Conservation (phyloP, 495 filamentous ascomycete species). For the Aspergillus conjunctus region DNA sequence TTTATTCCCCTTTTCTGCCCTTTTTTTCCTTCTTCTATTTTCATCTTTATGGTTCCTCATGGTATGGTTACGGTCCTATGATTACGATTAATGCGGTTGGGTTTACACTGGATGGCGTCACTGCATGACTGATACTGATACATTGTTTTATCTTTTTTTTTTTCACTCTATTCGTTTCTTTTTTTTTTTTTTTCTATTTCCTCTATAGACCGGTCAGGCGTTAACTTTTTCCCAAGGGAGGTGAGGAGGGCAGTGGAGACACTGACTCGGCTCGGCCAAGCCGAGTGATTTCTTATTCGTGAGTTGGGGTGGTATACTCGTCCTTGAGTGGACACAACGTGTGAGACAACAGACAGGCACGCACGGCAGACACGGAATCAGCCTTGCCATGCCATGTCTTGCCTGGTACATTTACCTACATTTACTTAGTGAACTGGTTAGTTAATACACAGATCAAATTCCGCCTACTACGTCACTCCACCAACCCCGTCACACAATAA, state of each 20-base stretch:
- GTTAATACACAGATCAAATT: too few relatives aligned
- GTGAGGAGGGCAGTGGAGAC: background rate
- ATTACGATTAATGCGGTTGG: slow-evolving; percentile 1
- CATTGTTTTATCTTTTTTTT: background rate
- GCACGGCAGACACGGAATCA: background rate
- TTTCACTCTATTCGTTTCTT: background rate
- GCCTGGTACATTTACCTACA: too few relatives aligned
- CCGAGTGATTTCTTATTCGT: too few relatives aligned
- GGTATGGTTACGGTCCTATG: background rate
- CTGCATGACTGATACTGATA: background rate
- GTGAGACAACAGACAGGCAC: background rate
- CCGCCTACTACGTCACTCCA: too few relatives aligned
- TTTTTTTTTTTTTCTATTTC: background rate
- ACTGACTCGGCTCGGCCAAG: background rate
- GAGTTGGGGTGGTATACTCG: too few relatives aligned
- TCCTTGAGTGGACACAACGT: too few relatives aligned
- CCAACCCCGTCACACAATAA: too few relatives aligned
- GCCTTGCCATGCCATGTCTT: background rate
- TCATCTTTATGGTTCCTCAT: background rate
- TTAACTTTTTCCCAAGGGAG: background rate
- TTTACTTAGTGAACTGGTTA: too few relatives aligned
- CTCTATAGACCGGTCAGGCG: background rate
- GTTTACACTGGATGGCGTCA: background rate
- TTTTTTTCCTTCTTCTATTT: background rate
- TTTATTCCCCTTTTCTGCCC: background rate